A percentile compares a stretch with the other conserved stretches of the same genome.
phyloP scores from a whole-genome alignment of 371 early-diverging fungal genomes.

The Mortierella sp. region DNA sequence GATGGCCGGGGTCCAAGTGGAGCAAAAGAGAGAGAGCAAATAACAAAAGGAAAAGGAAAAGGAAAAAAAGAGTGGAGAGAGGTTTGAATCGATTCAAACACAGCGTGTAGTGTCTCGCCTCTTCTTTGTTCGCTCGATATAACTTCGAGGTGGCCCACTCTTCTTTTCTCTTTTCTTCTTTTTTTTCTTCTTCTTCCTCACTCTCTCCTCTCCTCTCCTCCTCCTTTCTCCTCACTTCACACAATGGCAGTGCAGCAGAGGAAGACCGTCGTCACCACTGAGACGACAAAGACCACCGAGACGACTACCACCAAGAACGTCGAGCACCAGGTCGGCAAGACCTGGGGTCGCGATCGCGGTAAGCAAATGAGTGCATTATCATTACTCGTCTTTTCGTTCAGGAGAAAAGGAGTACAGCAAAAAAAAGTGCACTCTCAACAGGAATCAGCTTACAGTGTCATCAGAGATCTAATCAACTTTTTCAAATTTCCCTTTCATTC shows the following conservation, averaged over 20 bases:
- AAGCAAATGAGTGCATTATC: slow-evolving; percentile 3
- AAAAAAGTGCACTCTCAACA: not conserved
- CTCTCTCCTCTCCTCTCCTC: slow-evolving; percentile 7
- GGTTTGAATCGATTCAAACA: not conserved
- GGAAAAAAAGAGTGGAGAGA: not conserved
- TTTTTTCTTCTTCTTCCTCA: not conserved
- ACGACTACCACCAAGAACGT: slow-evolving; percentile 25
- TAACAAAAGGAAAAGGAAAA: not conserved
- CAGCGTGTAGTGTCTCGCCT: not conserved
- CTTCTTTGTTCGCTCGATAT: not conserved
- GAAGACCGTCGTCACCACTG: slow-evolving; percentile 32
- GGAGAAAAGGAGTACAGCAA: not conserved
- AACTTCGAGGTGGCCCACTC: not conserved
- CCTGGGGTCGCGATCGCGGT: slow-evolving; percentile 73
- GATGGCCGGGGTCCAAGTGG: slow-evolving; percentile 1
- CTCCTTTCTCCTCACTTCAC: not conserved
- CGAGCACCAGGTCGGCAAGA: slow-evolving; percentile 66
- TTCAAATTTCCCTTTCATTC: not conserved
- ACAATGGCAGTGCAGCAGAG: slow-evolving; percentile 56
- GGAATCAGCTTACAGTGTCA: not conserved
- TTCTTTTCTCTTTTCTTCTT: slow-evolving; percentile 11
- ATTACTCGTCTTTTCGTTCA: not conserved
- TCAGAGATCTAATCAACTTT: not conserved
- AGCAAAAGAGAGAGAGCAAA: not conserved
- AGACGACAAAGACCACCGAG: slow-evolving; percentile 14